phyloP scores from a whole-genome alignment of 257 asterid genomes.

The Cynanchum wilfordii region DNA sequence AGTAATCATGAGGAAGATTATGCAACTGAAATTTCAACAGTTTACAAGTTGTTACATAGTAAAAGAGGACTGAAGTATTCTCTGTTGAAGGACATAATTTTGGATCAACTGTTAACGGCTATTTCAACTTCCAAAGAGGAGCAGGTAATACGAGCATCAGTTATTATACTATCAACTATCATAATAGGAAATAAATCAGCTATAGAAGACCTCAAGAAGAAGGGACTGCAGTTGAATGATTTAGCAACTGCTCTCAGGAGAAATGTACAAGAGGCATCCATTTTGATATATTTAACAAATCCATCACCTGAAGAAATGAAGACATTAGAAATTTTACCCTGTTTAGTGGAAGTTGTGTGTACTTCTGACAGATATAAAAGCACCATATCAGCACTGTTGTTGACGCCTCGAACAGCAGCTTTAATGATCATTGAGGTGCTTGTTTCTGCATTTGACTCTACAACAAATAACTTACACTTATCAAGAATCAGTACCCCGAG shows the following conservation, averaged over 20 bases:
- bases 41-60: constrained; percentile 50
- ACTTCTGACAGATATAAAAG: constrained; percentile 47
- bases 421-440: constrained; percentile 72
- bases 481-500: constrained; percentile 68
- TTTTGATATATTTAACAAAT: constrained; percentile 61
- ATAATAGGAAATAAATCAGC: constrained; percentile 47
- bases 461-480: constrained; percentile 57
- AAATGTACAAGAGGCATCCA: constrained; percentile 77
- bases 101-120: constrained; percentile 69
- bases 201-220: constrained; percentile 62
- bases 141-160: constrained; percentile 60
- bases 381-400: constrained; percentile 30
- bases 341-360: constrained; percentile 74
- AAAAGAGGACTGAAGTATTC: constrained; percentile 71
- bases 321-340: constrained; percentile 70
- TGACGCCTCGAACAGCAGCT: constrained; percentile 84
- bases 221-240: constrained; percentile 66
- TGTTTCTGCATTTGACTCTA: constrained; percentile 63
- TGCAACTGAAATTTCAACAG: constrained; percentile 56
- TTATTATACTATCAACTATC: constrained; percentile 66
- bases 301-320: constrained; percentile 80
- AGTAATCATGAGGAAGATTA: constrained; percentile 45
- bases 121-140: constrained; percentile 72
- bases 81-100: constrained; percentile 62
- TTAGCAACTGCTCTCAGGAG: constrained; percentile 75